Conservation (phyloP, 2,329 filamentous ascomycete genomes). For the Lanzia echinophila region DNA sequence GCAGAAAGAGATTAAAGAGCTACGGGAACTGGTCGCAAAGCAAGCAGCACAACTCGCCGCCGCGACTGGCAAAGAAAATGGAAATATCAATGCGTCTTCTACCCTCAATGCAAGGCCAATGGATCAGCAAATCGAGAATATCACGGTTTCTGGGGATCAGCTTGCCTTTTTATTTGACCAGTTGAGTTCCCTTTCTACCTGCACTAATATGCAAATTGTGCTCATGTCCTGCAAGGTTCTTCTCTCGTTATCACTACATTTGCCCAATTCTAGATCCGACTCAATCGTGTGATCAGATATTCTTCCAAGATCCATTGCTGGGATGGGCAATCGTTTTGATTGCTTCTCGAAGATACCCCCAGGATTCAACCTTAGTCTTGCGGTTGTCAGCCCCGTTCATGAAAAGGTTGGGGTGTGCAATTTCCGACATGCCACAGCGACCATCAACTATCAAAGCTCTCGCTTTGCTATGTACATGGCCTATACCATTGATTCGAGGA, state of each 20-base stretch:
- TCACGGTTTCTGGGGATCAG: conserved; percentile 11
- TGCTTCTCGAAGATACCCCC: conserved; percentile 52
- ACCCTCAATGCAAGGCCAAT: conserved; percentile 25
- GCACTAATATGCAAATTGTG: conserved; percentile 21
- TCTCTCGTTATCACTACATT: conserved; percentile 57
- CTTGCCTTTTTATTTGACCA: conserved; percentile 11
- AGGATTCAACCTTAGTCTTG: conserved; percentile 44
- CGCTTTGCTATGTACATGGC: conserved; percentile 26
- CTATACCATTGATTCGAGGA: conserved; percentile 22
- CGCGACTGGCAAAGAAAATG: conserved; percentile 39
- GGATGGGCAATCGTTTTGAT: conserved; percentile 62
- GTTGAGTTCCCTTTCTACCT: conserved; percentile 6
- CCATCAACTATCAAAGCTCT: conserved; percentile 22
- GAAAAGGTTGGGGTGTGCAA: conserved; percentile 18
- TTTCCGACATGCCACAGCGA: conserved; percentile 17
- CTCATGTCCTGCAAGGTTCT: conserved; percentile 42
- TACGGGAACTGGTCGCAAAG: conserved; percentile 34
- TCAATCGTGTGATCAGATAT: conserved; percentile 49
- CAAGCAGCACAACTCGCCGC: conserved; percentile 8
- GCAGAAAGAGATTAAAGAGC: conserved; percentile 50
- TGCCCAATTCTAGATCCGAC: conserved; percentile 54
- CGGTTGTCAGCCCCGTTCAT: conserved; percentile 12
- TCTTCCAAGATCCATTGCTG: conserved; percentile 52
- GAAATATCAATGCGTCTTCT: conserved; percentile 44
- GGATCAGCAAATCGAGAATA: conserved; percentile 10